Evolutionary conservation across 2,329 filamentous ascomycete genomes (phyloP).

Genomic region (Aspergillus unguis): DNA sequence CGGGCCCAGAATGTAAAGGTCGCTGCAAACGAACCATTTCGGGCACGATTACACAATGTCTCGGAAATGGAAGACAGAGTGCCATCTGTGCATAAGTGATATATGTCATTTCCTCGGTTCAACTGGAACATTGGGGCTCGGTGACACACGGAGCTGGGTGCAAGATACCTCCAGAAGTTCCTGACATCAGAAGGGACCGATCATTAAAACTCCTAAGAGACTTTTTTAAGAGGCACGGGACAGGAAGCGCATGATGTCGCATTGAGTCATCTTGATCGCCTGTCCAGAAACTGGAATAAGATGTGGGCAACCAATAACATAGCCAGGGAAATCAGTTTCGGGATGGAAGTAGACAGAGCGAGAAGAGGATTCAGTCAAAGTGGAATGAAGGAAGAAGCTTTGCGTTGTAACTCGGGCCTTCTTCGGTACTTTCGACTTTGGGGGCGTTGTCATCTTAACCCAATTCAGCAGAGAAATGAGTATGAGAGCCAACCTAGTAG

Average conservation of each 20-base stretch:
- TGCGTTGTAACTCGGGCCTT: background rate
- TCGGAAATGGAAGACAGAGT: conserved; percentile 11
- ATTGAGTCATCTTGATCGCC: background rate
- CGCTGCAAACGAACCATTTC: conserved; percentile 18
- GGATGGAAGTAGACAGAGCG: background rate
- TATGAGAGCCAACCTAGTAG: conserved; percentile 11
- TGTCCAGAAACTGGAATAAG: background rate
- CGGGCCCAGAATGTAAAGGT: conserved; percentile 5
- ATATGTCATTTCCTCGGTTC: conserved; percentile 4
- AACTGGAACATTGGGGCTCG: conserved; percentile 6
- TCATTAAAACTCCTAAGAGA: no score
- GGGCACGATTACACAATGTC: conserved; percentile 17
- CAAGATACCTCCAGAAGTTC: conserved; percentile 8
- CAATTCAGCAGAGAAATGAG: conserved; percentile 13
- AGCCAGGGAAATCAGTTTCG: background rate
- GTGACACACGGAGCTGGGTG: conserved; percentile 12
- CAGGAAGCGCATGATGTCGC: background rate
- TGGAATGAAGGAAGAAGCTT: conserved; percentile 1
- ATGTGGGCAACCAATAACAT: background rate
- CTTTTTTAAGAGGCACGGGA: no score
- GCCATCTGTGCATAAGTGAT: conserved; percentile 5
- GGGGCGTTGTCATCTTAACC: conserved; percentile 5
- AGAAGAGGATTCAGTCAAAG: conserved; percentile 1
- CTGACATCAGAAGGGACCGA: background rate
- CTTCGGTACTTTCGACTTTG: background rate